These are phyloP conservation scores for Sechiopsis laciniata DNA, from an alignment of 306 rosid species.

Conservation along the genomic window DNA sequence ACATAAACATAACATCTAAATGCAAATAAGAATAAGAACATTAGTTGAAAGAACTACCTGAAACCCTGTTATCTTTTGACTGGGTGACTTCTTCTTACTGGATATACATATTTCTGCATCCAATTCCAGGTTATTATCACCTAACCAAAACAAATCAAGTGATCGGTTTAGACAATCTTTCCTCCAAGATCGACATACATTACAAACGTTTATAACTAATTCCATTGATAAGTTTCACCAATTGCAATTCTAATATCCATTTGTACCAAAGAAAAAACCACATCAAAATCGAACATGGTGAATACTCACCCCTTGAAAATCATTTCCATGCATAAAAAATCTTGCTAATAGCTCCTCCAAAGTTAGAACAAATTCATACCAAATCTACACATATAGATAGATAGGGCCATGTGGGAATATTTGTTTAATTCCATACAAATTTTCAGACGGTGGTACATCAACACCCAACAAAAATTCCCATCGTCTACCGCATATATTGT, in stretches of 20 bases:
- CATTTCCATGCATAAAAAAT: conserved; percentile 1
- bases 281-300: neutral
- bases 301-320: neutral
- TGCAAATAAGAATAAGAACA: conserved; percentile 15
- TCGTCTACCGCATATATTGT: neutral
- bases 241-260: neutral
- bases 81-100: conserved; percentile 66
- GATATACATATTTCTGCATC: conserved; percentile 52
- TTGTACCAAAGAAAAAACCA: conserved; percentile 13
- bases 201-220: neutral
- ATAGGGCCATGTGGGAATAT: neutral
- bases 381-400: neutral
- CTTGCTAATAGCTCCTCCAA: neutral
- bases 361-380: neutral
- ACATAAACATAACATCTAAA: conserved; percentile 7
- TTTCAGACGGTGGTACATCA: neutral
- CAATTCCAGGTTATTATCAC: conserved; percentile 66
- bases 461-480: neutral
- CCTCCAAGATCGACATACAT: neutral
- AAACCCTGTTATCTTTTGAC: conserved; percentile 78
- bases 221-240: neutral
- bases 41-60: conserved; percentile 31
- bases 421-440: neutral
- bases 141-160: conserved; percentile 25
- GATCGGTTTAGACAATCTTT: neutral